Conservation (phyloP, 1,284 basidiomycete genomes). For the Cronartium quercuum region DNA sequence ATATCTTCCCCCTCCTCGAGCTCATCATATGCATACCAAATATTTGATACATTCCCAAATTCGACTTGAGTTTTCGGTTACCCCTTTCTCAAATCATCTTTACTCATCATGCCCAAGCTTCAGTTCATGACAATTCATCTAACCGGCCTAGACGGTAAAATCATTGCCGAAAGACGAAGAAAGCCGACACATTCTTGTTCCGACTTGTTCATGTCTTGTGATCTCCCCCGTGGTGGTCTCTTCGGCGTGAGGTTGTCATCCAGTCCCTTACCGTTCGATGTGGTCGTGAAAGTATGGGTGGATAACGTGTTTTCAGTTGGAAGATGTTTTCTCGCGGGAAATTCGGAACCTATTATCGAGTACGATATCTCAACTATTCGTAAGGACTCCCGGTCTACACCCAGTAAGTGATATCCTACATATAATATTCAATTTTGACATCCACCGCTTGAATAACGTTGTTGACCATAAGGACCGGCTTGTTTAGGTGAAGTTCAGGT, state of each 20-base stretch:
- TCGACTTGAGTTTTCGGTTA: too few species aligned
- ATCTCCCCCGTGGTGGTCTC: neutral
- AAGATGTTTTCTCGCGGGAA: constrained; percentile 24
- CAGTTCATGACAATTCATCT: constrained; percentile 20
- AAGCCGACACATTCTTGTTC: constrained; percentile 7
- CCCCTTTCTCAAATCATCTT: neutral
- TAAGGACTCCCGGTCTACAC: neutral
- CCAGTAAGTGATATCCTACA: neutral
- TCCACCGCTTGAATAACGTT: neutral
- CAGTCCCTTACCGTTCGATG: constrained; percentile 23
- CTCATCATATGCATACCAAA: too few species aligned
- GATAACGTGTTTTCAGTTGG: constrained; percentile 15
- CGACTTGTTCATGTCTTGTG: neutral
- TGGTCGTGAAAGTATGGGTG: constrained; percentile 22
- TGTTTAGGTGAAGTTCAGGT: constrained; percentile 17
- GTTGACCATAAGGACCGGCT: neutral
- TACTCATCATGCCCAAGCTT: constrained; percentile 21
- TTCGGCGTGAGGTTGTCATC: constrained; percentile 19
- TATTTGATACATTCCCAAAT: too few species aligned
- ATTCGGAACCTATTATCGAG: constrained; percentile 15
- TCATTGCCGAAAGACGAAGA: neutral
- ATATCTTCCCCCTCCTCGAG: too few species aligned
- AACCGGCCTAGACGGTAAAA: neutral
- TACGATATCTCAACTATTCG: constrained; percentile 10
- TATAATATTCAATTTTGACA: neutral